phyloP scores from a whole-genome alignment of 352 stramenopile species.

The Phytopythium helicoides region DNA sequence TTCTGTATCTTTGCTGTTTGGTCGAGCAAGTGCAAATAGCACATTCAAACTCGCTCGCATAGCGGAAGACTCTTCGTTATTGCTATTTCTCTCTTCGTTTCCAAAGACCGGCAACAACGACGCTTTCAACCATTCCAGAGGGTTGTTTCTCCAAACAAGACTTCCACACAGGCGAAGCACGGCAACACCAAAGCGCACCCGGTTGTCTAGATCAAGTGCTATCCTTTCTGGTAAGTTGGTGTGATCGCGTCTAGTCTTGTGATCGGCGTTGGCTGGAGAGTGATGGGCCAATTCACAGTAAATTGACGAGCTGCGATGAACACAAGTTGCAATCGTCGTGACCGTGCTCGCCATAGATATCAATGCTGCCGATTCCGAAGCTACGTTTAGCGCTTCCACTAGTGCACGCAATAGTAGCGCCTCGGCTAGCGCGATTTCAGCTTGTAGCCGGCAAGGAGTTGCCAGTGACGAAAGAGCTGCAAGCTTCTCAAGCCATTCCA shows the following conservation, averaged over 20 bases:
- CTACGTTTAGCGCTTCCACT: conserved; percentile 2
- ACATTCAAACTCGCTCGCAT: not conserved
- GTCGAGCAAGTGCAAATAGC: not conserved
- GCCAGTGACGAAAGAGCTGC: conserved; percentile 29
- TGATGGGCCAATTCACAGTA: conserved; percentile 1
- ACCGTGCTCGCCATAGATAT: not conserved
- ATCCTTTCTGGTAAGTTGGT: not conserved
- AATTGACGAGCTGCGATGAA: not conserved
- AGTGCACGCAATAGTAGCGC: conserved; percentile 24
- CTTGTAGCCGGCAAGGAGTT: conserved; percentile 15
- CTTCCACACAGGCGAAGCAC: not conserved
- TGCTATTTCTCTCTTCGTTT: not conserved
- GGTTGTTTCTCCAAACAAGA: not conserved
- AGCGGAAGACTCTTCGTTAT: not conserved
- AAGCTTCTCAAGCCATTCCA: conserved; percentile 25
- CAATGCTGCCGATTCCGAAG: not conserved
- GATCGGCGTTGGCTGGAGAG: not conserved
- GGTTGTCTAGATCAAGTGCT: not conserved
- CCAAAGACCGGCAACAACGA: not conserved
- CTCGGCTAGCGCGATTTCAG: conserved; percentile 26
- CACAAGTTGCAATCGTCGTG: not conserved
- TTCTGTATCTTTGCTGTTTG: too few species aligned
- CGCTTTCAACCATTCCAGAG: not conserved
- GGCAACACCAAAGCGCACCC: conserved; percentile 1
- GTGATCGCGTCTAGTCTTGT: not conserved